phyloP scores from a whole-genome alignment of 495 filamentous ascomycete genomes.

The Chaetomidium leptoderma region DNA sequence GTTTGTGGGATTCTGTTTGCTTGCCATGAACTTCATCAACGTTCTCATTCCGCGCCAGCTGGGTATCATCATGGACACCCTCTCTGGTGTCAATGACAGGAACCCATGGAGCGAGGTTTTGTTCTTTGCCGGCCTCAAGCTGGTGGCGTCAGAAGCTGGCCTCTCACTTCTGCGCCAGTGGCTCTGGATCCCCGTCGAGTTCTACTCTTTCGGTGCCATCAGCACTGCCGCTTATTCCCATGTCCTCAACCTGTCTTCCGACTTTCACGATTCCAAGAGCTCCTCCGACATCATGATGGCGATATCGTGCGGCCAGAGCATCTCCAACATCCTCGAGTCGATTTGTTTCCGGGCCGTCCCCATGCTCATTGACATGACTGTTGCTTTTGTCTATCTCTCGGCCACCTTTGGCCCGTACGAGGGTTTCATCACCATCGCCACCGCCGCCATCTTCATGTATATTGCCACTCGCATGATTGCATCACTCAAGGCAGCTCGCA shows the following conservation, averaged over 20 bases:
- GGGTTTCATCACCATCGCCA: constrained; percentile 62
- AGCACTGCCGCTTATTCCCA: constrained; percentile 67
- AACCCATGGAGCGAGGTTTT: constrained; percentile 53
- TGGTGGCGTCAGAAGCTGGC: constrained; percentile 54
- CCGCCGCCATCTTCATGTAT: constrained; percentile 60
- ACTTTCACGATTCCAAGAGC: constrained; percentile 73
- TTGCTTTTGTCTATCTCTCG: constrained; percentile 67
- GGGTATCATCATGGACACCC: constrained; percentile 56
- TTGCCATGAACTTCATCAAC: constrained; percentile 57
- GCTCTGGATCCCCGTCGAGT: constrained; percentile 64
- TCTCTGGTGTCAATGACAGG: constrained; percentile 38
- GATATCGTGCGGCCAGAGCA: constrained; percentile 58
- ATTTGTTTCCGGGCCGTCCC: constrained; percentile 64
- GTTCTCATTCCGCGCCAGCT: constrained; percentile 64
- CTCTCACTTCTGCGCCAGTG: constrained; percentile 51
- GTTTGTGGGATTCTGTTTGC: constrained; percentile 57
- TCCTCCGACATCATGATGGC: constrained; percentile 66
- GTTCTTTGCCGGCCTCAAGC: constrained; percentile 52
- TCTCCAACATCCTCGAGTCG: constrained; percentile 61
- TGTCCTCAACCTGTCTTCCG: constrained; percentile 70
- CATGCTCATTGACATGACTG: constrained; percentile 64
- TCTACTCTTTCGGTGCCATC: constrained; percentile 57
- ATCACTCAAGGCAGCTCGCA: constrained; percentile 33
- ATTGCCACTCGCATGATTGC: constrained; percentile 52
- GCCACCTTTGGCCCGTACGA: constrained; percentile 69